Conservation (phyloP, 2,329 filamentous ascomycete species). For the Plectosphaerella cucumerina region DNA sequence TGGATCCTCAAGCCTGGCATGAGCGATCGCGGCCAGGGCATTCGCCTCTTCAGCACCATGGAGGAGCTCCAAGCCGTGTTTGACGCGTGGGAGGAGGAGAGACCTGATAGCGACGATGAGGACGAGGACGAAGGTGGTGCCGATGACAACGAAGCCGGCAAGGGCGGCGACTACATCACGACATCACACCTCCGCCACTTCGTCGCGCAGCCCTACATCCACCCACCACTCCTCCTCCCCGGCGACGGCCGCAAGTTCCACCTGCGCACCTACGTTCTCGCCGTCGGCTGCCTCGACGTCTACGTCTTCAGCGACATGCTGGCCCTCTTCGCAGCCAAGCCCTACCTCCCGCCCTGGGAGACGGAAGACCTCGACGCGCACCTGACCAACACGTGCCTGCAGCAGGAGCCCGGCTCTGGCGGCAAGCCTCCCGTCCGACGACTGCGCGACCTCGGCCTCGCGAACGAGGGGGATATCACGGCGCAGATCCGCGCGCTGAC, state of each 20-base stretch:
- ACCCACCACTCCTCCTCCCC: conserved; percentile 73
- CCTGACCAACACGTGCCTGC: conserved; percentile 93
- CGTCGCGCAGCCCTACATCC: conserved; percentile 90
- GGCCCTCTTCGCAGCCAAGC: conserved; percentile 77
- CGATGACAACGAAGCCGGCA: conserved; percentile 23
- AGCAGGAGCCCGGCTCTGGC: conserved; percentile 45
- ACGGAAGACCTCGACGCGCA: conserved; percentile 62
- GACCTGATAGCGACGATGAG: conserved; percentile 62
- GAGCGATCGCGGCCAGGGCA: conserved; percentile 94
- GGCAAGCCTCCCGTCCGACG: conserved; percentile 54
- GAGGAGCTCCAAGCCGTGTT: conserved; percentile 83
- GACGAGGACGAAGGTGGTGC: conserved; percentile 55
- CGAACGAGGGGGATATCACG: conserved; percentile 61
- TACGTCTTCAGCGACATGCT: conserved; percentile 91
- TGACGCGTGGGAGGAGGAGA: conserved; percentile 78
- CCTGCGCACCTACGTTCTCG: conserved; percentile 86
- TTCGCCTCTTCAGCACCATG: conserved; percentile 81
- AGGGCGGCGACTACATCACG: conserved; percentile 57
- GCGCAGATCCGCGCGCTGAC: conserved; percentile 70
- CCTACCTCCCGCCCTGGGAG: conserved; percentile 64
- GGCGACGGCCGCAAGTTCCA: conserved; percentile 82
- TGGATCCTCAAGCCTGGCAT: conserved; percentile 98
- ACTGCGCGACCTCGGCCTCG: conserved; percentile 63
- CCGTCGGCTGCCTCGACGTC: conserved; percentile 71
- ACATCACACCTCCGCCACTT: conserved; percentile 94